Evolutionary conservation across 495 filamentous ascomycete genomes (phyloP).

Genomic region (Stereocaulon alpinum): DNA sequence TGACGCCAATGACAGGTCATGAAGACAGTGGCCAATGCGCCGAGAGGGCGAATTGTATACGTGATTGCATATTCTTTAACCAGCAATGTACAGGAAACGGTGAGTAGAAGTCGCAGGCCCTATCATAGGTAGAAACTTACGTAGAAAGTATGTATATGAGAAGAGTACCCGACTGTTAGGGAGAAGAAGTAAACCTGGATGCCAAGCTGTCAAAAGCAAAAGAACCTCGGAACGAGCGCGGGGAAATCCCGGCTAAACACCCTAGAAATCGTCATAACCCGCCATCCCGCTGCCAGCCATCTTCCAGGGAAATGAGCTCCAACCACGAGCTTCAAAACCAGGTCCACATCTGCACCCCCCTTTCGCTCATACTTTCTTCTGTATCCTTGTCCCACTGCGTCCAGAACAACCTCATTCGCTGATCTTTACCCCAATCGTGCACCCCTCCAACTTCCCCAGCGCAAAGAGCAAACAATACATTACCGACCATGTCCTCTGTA

Average conservation of each 20-base stretch:
- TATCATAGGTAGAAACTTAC: background rate
- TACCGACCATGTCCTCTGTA: slow-evolving; percentile 13
- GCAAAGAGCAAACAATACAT: background rate
- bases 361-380: background rate
- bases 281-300: background rate
- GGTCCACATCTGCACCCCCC: background rate
- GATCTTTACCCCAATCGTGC: too few relatives aligned
- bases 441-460: background rate
- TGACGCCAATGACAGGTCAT: slow-evolving; percentile 40
- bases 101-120: too few relatives aligned
- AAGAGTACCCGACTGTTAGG: too few relatives aligned
- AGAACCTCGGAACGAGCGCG: background rate
- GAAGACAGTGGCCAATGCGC: background rate
- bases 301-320: slow-evolving; percentile 6
- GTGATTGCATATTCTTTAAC: background rate
- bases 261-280: background rate
- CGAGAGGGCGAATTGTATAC: background rate
- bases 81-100: too few relatives aligned
- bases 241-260: background rate
- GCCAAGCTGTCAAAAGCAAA: background rate
- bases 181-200: background rate
- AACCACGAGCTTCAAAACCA: background rate
- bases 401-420: too few relatives aligned
- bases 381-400: background rate
- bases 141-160: background rate